phyloP scores from a whole-genome alignment of 306 rosid species.

The Spatholobus suberectus region DNA sequence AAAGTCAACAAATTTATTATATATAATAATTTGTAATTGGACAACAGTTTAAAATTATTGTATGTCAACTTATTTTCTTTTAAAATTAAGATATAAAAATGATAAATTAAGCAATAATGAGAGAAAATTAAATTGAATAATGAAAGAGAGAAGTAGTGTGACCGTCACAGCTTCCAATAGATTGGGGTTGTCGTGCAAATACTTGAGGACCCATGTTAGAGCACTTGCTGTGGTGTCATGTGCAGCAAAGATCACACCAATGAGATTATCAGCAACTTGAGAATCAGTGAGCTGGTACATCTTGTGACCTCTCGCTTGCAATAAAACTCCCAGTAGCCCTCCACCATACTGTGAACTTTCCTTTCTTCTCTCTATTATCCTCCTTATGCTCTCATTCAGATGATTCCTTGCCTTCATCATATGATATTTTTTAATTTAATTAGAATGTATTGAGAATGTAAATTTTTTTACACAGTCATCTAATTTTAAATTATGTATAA shows the following conservation, averaged over 20 bases:
- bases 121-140: neutral
- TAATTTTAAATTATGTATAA: too few relatives aligned
- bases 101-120: neutral
- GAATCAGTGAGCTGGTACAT: slow-evolving; percentile 53
- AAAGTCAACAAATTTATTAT: too few relatives aligned
- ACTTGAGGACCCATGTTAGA: slow-evolving; percentile 83
- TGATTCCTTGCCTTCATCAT: slow-evolving; percentile 75
- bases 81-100: too few relatives aligned
- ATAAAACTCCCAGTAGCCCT: slow-evolving; percentile 63
- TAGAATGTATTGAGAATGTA: too few relatives aligned
- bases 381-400: slow-evolving; percentile 63
- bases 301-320: slow-evolving; percentile 48
- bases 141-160: neutral
- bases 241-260: slow-evolving; percentile 95
- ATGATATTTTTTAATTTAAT: neutral
- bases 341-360: slow-evolving; percentile 48
- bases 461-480: too few relatives aligned
- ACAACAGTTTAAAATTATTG: too few relatives aligned
- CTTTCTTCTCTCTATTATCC: slow-evolving; percentile 65
- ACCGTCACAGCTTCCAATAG: slow-evolving; percentile 72
- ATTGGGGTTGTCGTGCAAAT: slow-evolving; percentile 66
- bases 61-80: too few relatives aligned
- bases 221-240: slow-evolving; percentile 94
- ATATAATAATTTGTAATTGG: too few relatives aligned
- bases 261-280: slow-evolving; percentile 85